Evolutionary conservation across 2,329 filamentous ascomycete species (phyloP), one percentile per base, ranked within the genome.

Genomic region (Lecanicillium sp.): DNA sequence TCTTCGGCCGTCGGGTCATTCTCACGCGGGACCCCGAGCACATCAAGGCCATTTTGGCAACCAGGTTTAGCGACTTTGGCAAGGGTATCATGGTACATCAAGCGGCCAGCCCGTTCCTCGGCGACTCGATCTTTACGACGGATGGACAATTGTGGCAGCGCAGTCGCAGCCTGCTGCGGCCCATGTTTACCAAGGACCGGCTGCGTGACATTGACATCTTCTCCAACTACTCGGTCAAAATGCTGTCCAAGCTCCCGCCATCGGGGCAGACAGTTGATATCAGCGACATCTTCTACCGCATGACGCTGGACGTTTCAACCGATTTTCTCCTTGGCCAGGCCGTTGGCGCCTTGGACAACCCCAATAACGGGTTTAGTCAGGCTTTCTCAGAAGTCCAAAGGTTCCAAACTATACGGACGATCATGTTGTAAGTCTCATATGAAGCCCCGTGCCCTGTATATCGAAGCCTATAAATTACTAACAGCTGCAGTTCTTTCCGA

Each of bases 151-250:
- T 75, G 44, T 95, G 90, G 90, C 87, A 91, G 56, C 75, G 77
- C 48, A 89, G 84, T 44, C 78, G 90, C n/a, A 82, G 87, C 54
- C 73, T 95, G 51, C 82, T 96, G 53, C 77, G 90, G 2, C 90
- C 90, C 0, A 88, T 94, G 60, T 95, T 95, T 65, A 82, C 89
- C 59, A 86, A 85, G 57, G 86, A 94, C 59, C 85, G 90, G 17
- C 79, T 95, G 29, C 86, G 84, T 54, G 87, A 95, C 63, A 69
- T 95, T 51, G 76, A 88, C 44, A 82, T 84, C 51, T 90, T 95
- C 61, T 59, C 79, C 68, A 46, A 71, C 71, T 62, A 83, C 75
- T 72, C 83, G 68, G 65, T 86, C 64, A 71, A 69, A 40, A 72
- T 78, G 9, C 20, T 45, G 19, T n/a, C 23, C 17, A 29, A 43